Conservation (phyloP, 2,329 filamentous ascomycete genomes). For the Penicillium sp. region DNA sequence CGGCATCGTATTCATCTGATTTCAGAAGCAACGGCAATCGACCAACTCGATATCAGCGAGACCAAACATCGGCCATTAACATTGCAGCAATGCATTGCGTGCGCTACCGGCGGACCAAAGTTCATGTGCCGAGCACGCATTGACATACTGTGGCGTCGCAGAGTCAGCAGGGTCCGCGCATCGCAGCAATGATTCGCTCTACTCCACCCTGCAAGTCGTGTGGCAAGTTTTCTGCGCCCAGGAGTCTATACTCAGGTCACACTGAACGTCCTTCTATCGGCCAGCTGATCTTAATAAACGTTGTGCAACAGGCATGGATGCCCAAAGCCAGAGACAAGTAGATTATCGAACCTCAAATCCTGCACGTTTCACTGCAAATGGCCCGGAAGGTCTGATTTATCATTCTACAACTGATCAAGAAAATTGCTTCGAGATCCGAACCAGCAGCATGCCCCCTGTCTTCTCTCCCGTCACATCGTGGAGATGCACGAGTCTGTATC, state of each 20-base stretch:
- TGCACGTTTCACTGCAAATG: neutral
- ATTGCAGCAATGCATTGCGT: neutral
- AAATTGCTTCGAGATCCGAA: conserved; percentile 65
- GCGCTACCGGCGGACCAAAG: neutral
- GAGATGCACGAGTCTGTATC: conserved; percentile 75
- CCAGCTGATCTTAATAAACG: neutral
- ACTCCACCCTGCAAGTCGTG: neutral
- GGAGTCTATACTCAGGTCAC: neutral
- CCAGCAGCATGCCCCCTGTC: conserved; percentile 68
- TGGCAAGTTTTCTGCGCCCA: neutral
- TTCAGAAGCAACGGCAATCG: neutral
- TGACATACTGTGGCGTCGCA: conserved; percentile 1
- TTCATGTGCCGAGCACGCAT: neutral
- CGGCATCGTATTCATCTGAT: neutral
- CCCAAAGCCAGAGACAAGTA: neutral
- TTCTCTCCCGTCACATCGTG: conserved; percentile 65
- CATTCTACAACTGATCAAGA: neutral
- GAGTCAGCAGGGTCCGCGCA: neutral
- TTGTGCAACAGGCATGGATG: conserved; percentile 3
- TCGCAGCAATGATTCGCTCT: neutral
- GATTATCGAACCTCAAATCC: neutral
- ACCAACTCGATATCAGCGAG: neutral
- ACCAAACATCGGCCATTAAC: neutral
- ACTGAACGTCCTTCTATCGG: neutral
- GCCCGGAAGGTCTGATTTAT: conserved; percentile 1